Base-by-base conservation (phyloP, 2,329 filamentous ascomycete genomes). In the Aspergillus brunneoviolaceus region DNA sequence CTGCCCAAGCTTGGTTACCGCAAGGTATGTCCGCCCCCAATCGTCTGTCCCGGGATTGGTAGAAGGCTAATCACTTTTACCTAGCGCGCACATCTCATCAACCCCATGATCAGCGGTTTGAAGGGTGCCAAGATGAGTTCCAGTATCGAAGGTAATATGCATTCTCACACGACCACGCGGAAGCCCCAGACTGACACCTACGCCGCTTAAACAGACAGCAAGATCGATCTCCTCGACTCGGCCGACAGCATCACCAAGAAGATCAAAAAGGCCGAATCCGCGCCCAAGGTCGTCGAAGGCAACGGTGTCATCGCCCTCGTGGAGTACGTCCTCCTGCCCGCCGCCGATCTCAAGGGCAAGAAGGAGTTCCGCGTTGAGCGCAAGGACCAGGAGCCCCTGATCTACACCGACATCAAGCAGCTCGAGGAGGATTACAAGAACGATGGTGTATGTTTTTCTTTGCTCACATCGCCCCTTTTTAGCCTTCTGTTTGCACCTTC, bases 281-380 rank as follows among this genome's bases (percentile, higher is more conserved):
- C 86, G 16, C 92, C 92, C 33, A 87, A 87, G 70, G 82, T 89
- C 27, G 83, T 91, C 4, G 91, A 96, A 69, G 90, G 89, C 31
- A 98, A 98, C 72, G 95, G 94, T 21, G 81, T 98, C 12, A 80
- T 98, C 55, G 87, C 89, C 2, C 93, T 98, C 63, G 88, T 95
- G 21, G 91, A 98, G 76, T 91, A 87, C 72, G 91, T 97, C 31
- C 82, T 98, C 33, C 84, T 99, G 10, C 92, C 92, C 0, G 90
- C 89, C 19, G 58, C 65, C 59, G 67, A 49, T 45, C 65, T 69
- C 14, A 71, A 70, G 42, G 79, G 84, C 61, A 80, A 81, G 62
- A 78, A 80, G 29, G 83, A 85, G 55, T 96, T 97, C 74, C 78
- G 81, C 5, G 89, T 96, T 7, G 81, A 87, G 64, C 88, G 69